Evolutionary conservation across 108 stramenopile species (phyloP).

Genomic region (Hondaea fermentalgiana): DNA sequence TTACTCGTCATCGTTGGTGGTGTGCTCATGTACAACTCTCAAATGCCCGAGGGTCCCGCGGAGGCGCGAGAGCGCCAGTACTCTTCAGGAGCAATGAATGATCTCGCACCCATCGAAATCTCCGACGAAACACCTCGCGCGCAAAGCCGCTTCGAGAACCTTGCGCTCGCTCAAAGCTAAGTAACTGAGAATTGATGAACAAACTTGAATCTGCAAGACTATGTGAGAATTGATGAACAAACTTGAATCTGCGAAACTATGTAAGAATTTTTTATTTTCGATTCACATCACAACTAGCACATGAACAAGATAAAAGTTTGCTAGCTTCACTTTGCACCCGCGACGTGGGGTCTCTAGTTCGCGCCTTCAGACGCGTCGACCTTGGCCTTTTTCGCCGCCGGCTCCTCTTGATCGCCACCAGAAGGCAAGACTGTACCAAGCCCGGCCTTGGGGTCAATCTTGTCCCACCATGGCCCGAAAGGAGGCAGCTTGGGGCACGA

Average conservation of each 20-base stretch:
- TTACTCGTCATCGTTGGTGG: conserved; percentile 67
- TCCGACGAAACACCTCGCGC: too few relatives aligned
- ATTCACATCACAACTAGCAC: too few relatives aligned
- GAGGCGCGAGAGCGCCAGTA: not conserved
- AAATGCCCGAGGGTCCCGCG: conserved; percentile 46
- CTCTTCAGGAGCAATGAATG: not conserved
- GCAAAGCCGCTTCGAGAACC: too few relatives aligned
- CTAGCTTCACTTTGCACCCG: too few relatives aligned
- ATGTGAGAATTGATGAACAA: not conserved
- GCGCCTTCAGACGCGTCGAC: not conserved
- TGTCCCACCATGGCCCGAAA: not conserved
- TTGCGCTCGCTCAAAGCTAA: too few relatives aligned
- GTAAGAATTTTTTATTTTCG: too few relatives aligned
- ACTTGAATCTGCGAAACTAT: not conserved
- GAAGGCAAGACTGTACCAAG: not conserved
- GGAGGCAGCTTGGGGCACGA: not conserved
- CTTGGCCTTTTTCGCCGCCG: not conserved
- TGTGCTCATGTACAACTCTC: conserved; percentile 77
- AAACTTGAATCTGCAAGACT: not conserved
- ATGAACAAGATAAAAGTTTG: too few relatives aligned
- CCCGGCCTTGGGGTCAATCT: not conserved
- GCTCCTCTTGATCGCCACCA: not conserved
- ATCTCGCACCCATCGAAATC: not conserved
- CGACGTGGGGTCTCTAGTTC: too few relatives aligned
- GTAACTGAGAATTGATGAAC: too few relatives aligned